phyloP scores from a whole-genome alignment of 2,329 filamentous ascomycete genomes.

The Phyllosticta paracitricarpa region DNA sequence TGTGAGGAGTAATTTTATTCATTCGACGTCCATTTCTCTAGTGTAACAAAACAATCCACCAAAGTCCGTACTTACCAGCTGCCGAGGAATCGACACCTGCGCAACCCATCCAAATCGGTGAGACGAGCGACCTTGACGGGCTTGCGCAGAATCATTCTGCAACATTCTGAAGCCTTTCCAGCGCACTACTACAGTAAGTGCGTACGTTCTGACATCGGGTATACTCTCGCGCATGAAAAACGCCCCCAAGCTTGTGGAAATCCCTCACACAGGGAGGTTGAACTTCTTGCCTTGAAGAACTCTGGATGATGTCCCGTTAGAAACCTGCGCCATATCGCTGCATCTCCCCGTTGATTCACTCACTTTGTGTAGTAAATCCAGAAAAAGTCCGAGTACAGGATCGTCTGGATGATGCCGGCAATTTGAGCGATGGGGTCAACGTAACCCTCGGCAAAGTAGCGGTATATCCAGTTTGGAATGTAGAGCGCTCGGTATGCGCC shows the following conservation, averaged over 20 bases:
- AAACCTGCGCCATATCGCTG: not conserved
- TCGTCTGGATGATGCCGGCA: constrained; percentile 84
- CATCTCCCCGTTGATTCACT: constrained; percentile 21
- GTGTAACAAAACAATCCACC: not conserved
- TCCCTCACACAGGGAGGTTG: constrained; percentile 40
- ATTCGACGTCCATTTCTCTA: not conserved
- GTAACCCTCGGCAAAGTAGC: constrained; percentile 71
- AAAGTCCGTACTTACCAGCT: not conserved
- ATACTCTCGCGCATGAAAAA: not conserved
- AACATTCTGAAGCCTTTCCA: not conserved
- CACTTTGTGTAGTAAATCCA: constrained; percentile 98
- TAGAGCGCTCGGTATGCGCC: constrained; percentile 88
- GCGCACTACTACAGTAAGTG: not conserved
- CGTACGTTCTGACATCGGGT: not conserved
- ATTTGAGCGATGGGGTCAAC: constrained; percentile 81
- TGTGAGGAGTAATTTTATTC: not conserved
- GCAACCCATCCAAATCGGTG: not conserved
- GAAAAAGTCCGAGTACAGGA: constrained; percentile 98
- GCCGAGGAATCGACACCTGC: not conserved
- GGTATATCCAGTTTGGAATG: constrained; percentile 97
- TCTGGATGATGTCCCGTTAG: constrained; percentile 21
- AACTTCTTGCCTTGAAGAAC: constrained; percentile 46
- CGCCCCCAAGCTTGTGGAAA: not conserved
- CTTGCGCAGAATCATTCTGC: not conserved
- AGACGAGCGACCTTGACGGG: not conserved